Conservation (phyloP, 2,329 filamentous ascomycete species). For the Colletotrichum australisinense region DNA sequence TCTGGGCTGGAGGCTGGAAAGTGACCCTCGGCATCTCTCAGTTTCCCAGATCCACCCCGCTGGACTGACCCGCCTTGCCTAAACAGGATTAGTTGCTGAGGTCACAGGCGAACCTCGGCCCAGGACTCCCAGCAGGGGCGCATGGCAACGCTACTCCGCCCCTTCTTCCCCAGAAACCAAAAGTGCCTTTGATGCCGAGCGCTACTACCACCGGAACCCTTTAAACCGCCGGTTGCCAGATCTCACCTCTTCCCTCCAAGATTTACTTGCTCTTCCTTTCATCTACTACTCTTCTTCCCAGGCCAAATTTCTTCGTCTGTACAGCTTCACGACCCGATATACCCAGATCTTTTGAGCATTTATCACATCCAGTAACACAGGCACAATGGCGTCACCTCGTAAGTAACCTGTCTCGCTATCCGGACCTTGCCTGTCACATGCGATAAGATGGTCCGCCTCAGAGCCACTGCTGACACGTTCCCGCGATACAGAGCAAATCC, state of each 20-base stretch:
- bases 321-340: slow-evolving; percentile 27
- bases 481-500: slow-evolving; percentile 77
- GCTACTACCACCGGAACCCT: slow-evolving; percentile 16
- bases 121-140: slow-evolving; percentile 22
- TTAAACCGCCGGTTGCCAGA: slow-evolving; percentile 31
- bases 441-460: background rate
- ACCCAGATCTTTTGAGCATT: slow-evolving; percentile 4
- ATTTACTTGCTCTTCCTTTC: slow-evolving; percentile 17
- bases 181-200: slow-evolving; percentile 20
- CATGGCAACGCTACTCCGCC: slow-evolving; percentile 35
- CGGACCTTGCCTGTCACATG: slow-evolving; percentile 32
- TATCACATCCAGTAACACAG: slow-evolving; percentile 13
- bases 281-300: background rate
- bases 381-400: slow-evolving; percentile 83
- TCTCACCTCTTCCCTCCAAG: background rate
- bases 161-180: slow-evolving; percentile 34
- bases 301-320: slow-evolving; percentile 35
- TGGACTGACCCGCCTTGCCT: slow-evolving; percentile 6
- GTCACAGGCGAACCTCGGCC: slow-evolving; percentile 38
- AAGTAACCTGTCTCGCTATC: slow-evolving; percentile 51
- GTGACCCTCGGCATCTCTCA: slow-evolving; percentile 36
- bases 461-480: slow-evolving; percentile 38
- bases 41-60: slow-evolving; percentile 35
- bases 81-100: slow-evolving; percentile 13
- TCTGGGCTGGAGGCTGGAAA: background rate